phyloP scores from a whole-genome alignment of 495 filamentous ascomycete species.

The Penicillium flavigenum region DNA sequence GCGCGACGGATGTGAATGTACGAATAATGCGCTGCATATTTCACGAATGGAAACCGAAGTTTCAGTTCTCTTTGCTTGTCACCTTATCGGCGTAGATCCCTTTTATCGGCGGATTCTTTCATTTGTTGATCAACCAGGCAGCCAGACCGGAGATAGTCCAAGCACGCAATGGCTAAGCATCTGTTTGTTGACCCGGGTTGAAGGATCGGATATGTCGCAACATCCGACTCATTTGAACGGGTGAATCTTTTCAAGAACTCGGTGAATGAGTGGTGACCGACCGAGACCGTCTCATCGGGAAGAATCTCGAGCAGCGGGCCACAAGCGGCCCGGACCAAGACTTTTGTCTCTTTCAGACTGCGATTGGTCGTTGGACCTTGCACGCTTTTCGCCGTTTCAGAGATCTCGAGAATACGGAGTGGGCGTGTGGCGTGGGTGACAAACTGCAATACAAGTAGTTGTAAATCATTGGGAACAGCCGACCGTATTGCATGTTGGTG shows the following conservation, averaged over 20 bases:
- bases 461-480: conserved; percentile 37
- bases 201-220: conserved; percentile 11
- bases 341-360: conserved; percentile 27
- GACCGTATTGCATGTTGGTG: conserved; percentile 39
- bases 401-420: conserved; percentile 51
- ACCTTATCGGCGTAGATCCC: conserved; percentile 5
- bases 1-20: conserved; percentile 18
- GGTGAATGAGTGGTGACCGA: conserved; percentile 57
- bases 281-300: conserved; percentile 47
- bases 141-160: conserved; percentile 20
- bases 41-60: conserved; percentile 23
- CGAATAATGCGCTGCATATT: conserved; percentile 26
- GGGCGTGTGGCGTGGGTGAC: conserved; percentile 52
- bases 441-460: conserved; percentile 46
- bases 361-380: background rate
- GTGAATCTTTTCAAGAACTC: conserved; percentile 45
- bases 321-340: conserved; percentile 35
- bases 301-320: conserved; percentile 53
- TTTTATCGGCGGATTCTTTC: background rate
- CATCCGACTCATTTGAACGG: conserved; percentile 1
- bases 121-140: conserved; percentile 20
- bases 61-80: conserved; percentile 2
- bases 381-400: conserved; percentile 34
- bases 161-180: conserved; percentile 17
- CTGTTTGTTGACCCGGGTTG: conserved; percentile 16